Evolutionary conservation across 2,329 filamentous ascomycete genomes (phyloP).

Genomic region (Cladosporium phlei): DNA sequence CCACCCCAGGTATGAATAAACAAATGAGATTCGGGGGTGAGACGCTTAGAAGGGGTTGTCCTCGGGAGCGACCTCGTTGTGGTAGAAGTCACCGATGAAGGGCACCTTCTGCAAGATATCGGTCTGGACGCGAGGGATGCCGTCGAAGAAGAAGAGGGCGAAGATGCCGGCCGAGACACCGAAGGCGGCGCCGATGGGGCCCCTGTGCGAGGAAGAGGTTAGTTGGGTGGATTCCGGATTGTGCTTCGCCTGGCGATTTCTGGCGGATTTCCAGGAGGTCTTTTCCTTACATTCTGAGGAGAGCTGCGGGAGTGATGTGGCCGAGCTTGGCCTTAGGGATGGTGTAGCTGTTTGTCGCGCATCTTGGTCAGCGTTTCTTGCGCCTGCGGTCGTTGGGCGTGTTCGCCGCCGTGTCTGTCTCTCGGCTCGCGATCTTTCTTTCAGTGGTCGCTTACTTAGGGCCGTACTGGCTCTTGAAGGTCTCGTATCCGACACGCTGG

Average conservation of each 20-base stretch:
- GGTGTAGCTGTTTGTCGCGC: conserved; percentile 1
- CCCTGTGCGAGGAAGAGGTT: too few species aligned
- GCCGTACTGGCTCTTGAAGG: conserved; percentile 54
- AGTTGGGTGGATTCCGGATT: background rate
- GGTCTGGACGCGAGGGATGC: conserved; percentile 56
- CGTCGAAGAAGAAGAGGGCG: conserved; percentile 61
- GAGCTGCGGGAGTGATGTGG: conserved; percentile 3
- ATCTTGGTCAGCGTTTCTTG: background rate
- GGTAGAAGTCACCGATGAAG: conserved; percentile 53
- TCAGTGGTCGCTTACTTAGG: conserved; percentile 52
- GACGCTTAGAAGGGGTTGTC: conserved; percentile 55
- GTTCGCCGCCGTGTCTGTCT: too few species aligned
- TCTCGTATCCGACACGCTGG: conserved; percentile 39
- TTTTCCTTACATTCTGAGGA: conserved; percentile 10
- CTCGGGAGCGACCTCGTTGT: conserved; percentile 56
- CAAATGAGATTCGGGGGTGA: conserved; percentile 2
- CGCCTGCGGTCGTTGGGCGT: background rate
- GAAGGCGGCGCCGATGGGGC: conserved; percentile 48
- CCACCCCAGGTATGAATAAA: conserved; percentile 1
- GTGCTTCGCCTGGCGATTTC: background rate
- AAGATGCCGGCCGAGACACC: conserved; percentile 55
- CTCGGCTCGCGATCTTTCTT: too few species aligned
- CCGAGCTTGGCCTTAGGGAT: conserved; percentile 14
- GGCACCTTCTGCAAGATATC: conserved; percentile 52
- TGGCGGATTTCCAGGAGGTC: background rate